Base-by-base conservation (phyloP, 2,329 filamentous ascomycete species). In the Thermothelomyces thermophilus region DNA sequence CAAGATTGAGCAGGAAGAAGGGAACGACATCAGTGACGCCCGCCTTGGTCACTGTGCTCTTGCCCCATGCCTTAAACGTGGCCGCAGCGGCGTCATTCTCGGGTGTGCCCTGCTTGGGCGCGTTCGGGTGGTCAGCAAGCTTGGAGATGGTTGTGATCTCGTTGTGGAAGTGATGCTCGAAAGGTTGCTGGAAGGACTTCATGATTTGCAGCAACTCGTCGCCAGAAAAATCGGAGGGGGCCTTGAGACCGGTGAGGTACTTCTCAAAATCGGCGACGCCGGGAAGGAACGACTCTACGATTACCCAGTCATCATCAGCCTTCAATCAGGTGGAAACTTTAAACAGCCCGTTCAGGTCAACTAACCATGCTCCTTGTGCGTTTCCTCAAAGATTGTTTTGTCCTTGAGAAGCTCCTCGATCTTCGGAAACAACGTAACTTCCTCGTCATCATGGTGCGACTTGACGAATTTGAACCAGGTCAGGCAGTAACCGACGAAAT, bases 1-100 rank as follows among this genome's bases (percentile, higher is more conserved):
- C 82, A 19, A 83, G 65, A 60, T 84, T 84, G 56, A 83, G 64
- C 49, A 84, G 61, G 67, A 84, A 83, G 58, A 85, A 83, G 1
- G 80, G 80, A 14, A 84, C 74, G 0, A 80, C 80, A 52, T 83
- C 79, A 16, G 73, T 68, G 33, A 73, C 70, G 24, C 78, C 77
- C 0, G 77, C 79, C 66, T 82, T 82, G 41, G 70, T 76, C n/a
- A 83, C 75, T 2, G 79, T 82, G 62, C 70, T 75, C 70, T 82
- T 82, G 51, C 79, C 79, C 79, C 79, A 83, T 2, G 69, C 64
- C 68, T 79, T 79, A 68, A 83, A 82, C 1, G 73, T 71, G 6
- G 69, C 61, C 2, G 68, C 62, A 0, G 79, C 78, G 1, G 64
- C 64, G 4, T 68, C 68, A 5, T 71, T 72, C 52, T 73, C 69